Evolutionary conservation across 345 rosid species (phyloP), one percentile per base, ranked within the genome.

Genomic region (Pugionium dolabratum): DNA sequence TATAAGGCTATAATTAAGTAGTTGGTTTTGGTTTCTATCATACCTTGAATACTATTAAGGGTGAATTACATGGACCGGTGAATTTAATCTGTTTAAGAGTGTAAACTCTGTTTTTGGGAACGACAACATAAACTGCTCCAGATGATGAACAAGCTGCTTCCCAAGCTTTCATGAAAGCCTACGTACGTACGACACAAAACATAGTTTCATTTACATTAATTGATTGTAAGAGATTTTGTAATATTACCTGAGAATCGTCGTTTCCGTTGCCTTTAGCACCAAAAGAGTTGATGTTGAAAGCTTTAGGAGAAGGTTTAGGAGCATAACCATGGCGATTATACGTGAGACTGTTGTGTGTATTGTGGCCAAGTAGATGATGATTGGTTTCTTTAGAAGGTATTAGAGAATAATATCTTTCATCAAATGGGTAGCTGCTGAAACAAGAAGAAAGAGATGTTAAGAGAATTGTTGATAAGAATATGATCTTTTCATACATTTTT

Each of bases 41-140:
- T 59, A 93, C 98, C 94, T 76, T 85, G 8, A 93, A 66, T 18
- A 73, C 59, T 60, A 90, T 69, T 60, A 86, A 37, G 45, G 70
- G 62, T 53, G 97, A 79, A 62, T 71, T 66, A 47, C 98, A 93
- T 7, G 98, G 98, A 48, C 98, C 98, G 28, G 90, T 77, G 78
- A 93, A 93, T 18, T 59, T 79, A 1, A 82, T 56, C 40, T 89
- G 88, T 63, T 85, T 88, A 25, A 93, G 81, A 46, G 28, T 66
- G 67, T 90, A 93, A 43, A 59, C 67, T 67, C 62, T 85, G 51
- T 70, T 59, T 54, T 64, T 80, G 0, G 98, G 96, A 44, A 85
- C 82, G 8, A 84, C 68, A 4, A 88, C 28, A 35, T 75, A 67
- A 50, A 76, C 80, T 36, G 62, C 59, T 7, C 57, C 69, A 27